A percentile compares a stretch with the other conserved stretches of the same genome.
These are phyloP conservation scores for Spongospora subterranea DNA, from an alignment of 208 protist species.

Conservation along the genomic window DNA sequence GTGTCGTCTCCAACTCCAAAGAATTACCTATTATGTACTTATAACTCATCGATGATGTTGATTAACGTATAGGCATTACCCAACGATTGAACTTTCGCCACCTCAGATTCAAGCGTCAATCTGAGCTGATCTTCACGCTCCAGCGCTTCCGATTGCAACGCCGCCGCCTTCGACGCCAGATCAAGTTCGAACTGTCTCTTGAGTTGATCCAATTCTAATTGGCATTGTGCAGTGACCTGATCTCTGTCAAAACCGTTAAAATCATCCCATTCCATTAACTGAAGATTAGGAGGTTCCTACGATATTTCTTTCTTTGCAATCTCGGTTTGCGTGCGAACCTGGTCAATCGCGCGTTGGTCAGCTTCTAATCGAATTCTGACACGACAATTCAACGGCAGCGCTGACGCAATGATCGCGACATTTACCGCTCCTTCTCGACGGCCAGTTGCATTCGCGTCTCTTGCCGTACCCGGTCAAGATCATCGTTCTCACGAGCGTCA, in stretches of 20 bases:
- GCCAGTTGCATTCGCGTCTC: conserved; percentile 2
- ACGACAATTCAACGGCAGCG: background rate
- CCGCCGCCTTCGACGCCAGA: background rate
- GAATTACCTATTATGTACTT: background rate
- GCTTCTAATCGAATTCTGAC: conserved; percentile 19
- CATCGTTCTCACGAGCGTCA: background rate
- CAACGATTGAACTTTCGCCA: background rate
- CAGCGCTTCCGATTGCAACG: background rate
- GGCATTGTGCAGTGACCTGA: conserved; percentile 9
- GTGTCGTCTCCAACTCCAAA: background rate
- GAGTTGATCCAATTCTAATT: background rate
- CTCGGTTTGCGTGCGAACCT: conserved; percentile 14
- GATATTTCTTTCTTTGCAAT: background rate
- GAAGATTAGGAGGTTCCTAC: background rate
- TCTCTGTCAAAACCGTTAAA: background rate
- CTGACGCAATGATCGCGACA: background rate
- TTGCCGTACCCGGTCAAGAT: background rate
- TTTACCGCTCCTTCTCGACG: conserved; percentile 35
- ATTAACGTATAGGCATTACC: background rate
- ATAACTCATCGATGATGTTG: background rate
- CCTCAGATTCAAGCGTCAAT: background rate
- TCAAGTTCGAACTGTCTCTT: background rate
- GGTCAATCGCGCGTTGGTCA: conserved; percentile 2
- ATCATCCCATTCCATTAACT: background rate
- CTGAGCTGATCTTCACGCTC: background rate